Percentiles rank a stretch among this genome's conserved stretches.
These are phyloP conservation scores for Curvularia eragrostidis DNA, from an alignment of 2,329 filamentous ascomycete species.

Conservation along the genomic window DNA sequence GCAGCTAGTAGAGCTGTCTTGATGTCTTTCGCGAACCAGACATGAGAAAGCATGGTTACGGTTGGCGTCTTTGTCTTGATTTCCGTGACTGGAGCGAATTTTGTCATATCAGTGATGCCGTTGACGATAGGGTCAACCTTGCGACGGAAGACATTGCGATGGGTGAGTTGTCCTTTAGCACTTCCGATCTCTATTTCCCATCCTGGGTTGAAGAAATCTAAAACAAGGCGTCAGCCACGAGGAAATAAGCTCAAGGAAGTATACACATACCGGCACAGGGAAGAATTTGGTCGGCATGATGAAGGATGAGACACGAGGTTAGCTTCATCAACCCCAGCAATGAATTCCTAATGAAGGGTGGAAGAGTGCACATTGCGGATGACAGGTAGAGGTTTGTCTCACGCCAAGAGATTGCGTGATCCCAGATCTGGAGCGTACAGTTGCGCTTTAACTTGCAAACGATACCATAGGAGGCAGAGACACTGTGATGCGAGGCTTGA, in stretches of 20 bases:
- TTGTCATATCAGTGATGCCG: slow-evolving; percentile 69
- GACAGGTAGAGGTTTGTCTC: slow-evolving; percentile 56
- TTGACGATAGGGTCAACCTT: slow-evolving; percentile 71
- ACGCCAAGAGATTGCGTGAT: slow-evolving; percentile 68
- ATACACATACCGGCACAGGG: slow-evolving; percentile 41
- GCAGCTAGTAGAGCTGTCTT: slow-evolving; percentile 69
- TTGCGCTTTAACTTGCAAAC: slow-evolving; percentile 67
- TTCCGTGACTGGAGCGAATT: slow-evolving; percentile 65
- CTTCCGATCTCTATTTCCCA: slow-evolving; percentile 70
- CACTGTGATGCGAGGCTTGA: slow-evolving; percentile 68
- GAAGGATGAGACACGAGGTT: slow-evolving; percentile 51
- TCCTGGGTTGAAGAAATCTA: slow-evolving; percentile 68
- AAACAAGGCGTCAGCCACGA: slow-evolving; percentile 33
- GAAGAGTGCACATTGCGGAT: slow-evolving; percentile 51
- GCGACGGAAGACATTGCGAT: slow-evolving; percentile 63
- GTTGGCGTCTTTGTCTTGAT: slow-evolving; percentile 66
- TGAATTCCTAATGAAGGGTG: slow-evolving; percentile 51
- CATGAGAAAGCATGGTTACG: slow-evolving; percentile 70
- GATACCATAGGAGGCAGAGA: slow-evolving; percentile 66
- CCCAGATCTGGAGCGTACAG: slow-evolving; percentile 68
- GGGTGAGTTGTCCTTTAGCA: slow-evolving; percentile 62
- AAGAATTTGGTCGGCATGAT: slow-evolving; percentile 63
- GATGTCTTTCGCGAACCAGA: slow-evolving; percentile 67
- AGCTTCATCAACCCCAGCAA: slow-evolving; percentile 51
- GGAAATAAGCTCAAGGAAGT: not conserved